These are phyloP conservation scores for Epichloe coenophiala DNA, from an alignment of 2,329 filamentous ascomycete species.

Conservation along the genomic window DNA sequence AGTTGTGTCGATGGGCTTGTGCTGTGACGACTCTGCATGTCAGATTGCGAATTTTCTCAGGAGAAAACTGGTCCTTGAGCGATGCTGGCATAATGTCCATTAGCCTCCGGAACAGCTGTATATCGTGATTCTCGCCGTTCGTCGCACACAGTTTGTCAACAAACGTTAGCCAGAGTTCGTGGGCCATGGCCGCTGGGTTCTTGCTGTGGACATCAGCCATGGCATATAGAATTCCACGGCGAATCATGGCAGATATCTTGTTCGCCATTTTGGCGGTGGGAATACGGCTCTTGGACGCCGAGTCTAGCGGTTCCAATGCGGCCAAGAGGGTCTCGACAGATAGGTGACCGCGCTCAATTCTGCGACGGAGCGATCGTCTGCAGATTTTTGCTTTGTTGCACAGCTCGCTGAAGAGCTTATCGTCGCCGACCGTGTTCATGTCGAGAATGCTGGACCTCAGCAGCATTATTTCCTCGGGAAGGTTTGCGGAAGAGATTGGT, in stretches of 20 bases:
- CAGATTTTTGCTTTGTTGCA: slow-evolving; percentile 1
- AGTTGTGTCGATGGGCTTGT: slow-evolving; percentile 9
- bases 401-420: slow-evolving; percentile 4
- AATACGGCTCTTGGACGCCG: slow-evolving; percentile 5
- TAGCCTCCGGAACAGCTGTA: slow-evolving; percentile 9
- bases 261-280: slow-evolving; percentile 5
- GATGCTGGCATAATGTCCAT: slow-evolving; percentile 9
- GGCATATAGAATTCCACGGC: slow-evolving; percentile 8
- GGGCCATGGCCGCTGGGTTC: not conserved
- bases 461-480: slow-evolving; percentile 7
- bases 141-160: slow-evolving; percentile 5
- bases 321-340: slow-evolving; percentile 6
- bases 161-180: slow-evolving; percentile 10
- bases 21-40: slow-evolving; percentile 6
- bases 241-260: slow-evolving; percentile 9
- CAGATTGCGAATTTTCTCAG: slow-evolving; percentile 6
- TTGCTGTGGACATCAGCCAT: slow-evolving; percentile 6
- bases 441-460: slow-evolving; percentile 7
- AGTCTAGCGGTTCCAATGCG: slow-evolving; percentile 11
- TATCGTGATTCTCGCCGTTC: slow-evolving; percentile 7
- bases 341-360: slow-evolving; percentile 6
- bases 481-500: not conserved
- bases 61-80: slow-evolving; percentile 6
- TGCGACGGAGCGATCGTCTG: slow-evolving; percentile 6
- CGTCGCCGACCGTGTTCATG: slow-evolving; percentile 1